Percentiles rank a stretch among this genome's conserved stretches.
phyloP scores from a whole-genome alignment of 768 basidiomycete genomes.

The Favolaschia claudopus region DNA sequence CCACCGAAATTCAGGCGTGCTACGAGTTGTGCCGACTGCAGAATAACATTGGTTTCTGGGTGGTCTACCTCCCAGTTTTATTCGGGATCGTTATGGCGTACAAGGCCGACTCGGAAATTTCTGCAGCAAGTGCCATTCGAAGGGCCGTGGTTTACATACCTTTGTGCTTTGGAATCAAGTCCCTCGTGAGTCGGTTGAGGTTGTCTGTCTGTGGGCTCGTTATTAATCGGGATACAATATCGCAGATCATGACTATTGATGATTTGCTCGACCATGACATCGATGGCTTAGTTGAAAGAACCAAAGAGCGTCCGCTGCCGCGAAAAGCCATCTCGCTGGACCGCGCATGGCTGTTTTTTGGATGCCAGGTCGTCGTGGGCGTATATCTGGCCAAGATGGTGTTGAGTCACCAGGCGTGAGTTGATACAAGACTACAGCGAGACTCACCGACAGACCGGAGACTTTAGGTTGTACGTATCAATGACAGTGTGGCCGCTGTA shows the following conservation, averaged over 20 bases:
- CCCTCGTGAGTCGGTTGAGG: slow-evolving; percentile 30
- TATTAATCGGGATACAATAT: background rate
- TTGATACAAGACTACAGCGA: background rate
- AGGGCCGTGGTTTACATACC: slow-evolving; percentile 35
- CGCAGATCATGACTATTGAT: slow-evolving; percentile 42
- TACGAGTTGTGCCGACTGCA: slow-evolving; percentile 42
- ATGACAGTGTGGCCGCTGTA: slow-evolving; percentile 40
- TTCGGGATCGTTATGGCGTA: no score
- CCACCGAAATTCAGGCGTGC: slow-evolving; percentile 35
- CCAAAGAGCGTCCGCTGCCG: slow-evolving; percentile 35
- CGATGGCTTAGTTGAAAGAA: slow-evolving; percentile 37
- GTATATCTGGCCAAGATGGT: slow-evolving; percentile 26
- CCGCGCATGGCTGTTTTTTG: slow-evolving; percentile 40
- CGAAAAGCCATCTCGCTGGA: slow-evolving; percentile 35
- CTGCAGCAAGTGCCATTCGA: slow-evolving; percentile 23
- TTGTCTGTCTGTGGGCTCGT: background rate
- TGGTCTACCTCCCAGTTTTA: slow-evolving; percentile 40
- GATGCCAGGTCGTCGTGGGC: slow-evolving; percentile 32
- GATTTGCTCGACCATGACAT: slow-evolving; percentile 38
- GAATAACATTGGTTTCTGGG: slow-evolving; percentile 43
- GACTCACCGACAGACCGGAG: no score
- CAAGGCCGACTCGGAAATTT: slow-evolving; percentile 32
- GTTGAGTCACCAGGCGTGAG: slow-evolving; percentile 32
- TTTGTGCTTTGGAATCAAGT: slow-evolving; percentile 40
- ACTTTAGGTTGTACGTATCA: slow-evolving; percentile 31